phyloP scores from a whole-genome alignment of 2,329 filamentous ascomycete species.

The Rutstroemia sp. region DNA sequence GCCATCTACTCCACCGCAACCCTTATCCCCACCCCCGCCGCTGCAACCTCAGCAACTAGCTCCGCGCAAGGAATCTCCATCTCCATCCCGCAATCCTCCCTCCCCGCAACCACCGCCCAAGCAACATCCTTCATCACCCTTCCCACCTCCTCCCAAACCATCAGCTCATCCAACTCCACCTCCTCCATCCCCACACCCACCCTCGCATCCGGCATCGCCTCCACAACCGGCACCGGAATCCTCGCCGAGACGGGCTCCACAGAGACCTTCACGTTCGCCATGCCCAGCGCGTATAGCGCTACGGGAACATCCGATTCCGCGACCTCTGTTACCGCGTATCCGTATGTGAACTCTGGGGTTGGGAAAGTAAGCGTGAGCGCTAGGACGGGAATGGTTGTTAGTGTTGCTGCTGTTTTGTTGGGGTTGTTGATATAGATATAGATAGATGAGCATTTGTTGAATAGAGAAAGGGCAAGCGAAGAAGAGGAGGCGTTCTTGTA shows the following conservation, averaged over 20 bases:
- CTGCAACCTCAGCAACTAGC: background rate
- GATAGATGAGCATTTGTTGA: background rate
- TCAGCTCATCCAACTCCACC: background rate
- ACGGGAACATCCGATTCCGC: background rate
- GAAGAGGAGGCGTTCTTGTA: no score
- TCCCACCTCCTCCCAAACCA: background rate
- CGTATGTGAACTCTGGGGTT: background rate
- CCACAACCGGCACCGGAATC: background rate
- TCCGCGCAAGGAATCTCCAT: background rate
- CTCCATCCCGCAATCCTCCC: background rate
- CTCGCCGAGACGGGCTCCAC: background rate
- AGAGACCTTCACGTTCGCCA: constrained; percentile 4
- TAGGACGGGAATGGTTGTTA: background rate
- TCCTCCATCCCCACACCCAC: background rate
- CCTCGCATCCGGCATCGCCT: background rate
- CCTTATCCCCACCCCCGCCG: background rate
- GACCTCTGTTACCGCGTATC: background rate
- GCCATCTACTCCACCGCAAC: background rate
- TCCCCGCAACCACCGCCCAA: background rate
- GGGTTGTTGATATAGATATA: background rate
- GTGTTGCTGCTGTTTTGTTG: background rate
- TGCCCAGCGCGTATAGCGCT: background rate
- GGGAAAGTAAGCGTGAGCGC: background rate
- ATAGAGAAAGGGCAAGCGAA: no score
- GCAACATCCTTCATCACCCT: background rate